Base-by-base conservation (phyloP, 257 asterid genomes). In the Mitragyna speciosa region DNA sequence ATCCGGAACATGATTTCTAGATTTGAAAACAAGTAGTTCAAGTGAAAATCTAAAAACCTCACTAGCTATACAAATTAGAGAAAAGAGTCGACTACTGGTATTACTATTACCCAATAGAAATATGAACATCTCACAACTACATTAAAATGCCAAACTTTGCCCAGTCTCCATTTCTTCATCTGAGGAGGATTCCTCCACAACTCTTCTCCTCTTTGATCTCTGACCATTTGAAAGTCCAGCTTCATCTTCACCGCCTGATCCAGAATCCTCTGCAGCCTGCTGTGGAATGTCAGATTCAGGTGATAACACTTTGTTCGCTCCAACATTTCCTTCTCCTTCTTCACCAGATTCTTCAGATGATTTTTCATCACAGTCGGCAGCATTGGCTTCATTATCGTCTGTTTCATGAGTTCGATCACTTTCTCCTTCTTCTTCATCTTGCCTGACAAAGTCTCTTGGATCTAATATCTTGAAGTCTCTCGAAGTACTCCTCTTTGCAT, bases 401-500 rank as follows among this genome's bases (percentile, higher is more conserved):
- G 79, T 82, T 82, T 87, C 96, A n/a, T 72, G 79, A 75, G 63
- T 79, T 49, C 79, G 86, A 69, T 78, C 85, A 30, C 43, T 51
- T 68, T 36, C 26, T 68, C 39, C 31, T 70, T 83, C 88, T 78
- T 85, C 90, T 72, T 85, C 90, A 69, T 89, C 91, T 72, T 17
- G 22, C 66, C 72, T 47, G 39, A 81, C 69, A 68, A 81, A 84
- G 33, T 83, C 91, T 56, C 51, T 81, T 58, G 86, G 82, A 82
- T 89, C 94, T 28, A 91, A 12, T 83, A 93, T 93, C 80, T 84
- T 93, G 90, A 93, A 93, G 86, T 93, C 97, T 82, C 96, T 85
- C 64, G 97, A 85, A 14, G 97, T 93, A 89, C 97, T 93, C 73
- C 97, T 92, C 83, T 93, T 93, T 64, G 97, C 97, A 9, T 91